These are phyloP conservation scores for Diplosphaera chodatii DNA, from an alignment of 139 green algal species.

Conservation along the genomic window DNA sequence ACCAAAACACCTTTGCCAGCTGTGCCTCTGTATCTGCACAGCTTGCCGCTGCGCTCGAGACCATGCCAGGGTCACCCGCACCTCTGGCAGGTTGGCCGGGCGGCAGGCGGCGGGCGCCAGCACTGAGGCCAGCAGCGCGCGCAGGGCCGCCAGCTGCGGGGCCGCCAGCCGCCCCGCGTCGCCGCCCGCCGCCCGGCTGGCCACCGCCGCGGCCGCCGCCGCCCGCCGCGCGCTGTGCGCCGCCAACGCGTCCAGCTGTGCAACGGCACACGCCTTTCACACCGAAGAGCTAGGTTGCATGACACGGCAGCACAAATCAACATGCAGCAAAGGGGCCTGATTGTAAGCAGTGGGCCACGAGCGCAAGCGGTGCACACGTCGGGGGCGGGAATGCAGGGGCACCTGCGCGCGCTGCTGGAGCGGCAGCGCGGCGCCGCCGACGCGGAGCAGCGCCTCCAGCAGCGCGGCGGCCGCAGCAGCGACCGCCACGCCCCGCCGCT, in stretches of 20 bases:
- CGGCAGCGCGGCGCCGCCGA: not conserved
- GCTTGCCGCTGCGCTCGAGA: too few species aligned
- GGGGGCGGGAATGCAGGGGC: too few species aligned
- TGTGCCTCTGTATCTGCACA: too few species aligned
- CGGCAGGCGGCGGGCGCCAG: constrained; percentile 35
- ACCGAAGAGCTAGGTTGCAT: too few species aligned
- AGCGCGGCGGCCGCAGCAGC: not conserved
- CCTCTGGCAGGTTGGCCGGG: constrained; percentile 36
- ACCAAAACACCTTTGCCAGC: too few species aligned
- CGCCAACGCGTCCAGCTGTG: constrained; percentile 35
- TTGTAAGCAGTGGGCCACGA: too few species aligned
- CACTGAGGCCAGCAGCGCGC: constrained; percentile 45
- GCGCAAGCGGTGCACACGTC: too few species aligned
- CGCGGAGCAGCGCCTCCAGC: not conserved
- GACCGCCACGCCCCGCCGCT: not conserved
- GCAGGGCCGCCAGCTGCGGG: constrained; percentile 30
- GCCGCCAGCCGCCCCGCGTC: not conserved
- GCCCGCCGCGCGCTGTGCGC: constrained; percentile 33
- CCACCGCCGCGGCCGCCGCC: constrained; percentile 11
- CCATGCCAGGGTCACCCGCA: not conserved
- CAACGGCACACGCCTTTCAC: too few species aligned
- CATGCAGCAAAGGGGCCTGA: too few species aligned
- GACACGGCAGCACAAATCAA: too few species aligned
- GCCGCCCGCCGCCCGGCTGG: not conserved
- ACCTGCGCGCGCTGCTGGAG: not conserved